Evolutionary conservation across 2,329 filamentous ascomycete species (phyloP).

Genomic region (Thielaviopsis populi): DNA sequence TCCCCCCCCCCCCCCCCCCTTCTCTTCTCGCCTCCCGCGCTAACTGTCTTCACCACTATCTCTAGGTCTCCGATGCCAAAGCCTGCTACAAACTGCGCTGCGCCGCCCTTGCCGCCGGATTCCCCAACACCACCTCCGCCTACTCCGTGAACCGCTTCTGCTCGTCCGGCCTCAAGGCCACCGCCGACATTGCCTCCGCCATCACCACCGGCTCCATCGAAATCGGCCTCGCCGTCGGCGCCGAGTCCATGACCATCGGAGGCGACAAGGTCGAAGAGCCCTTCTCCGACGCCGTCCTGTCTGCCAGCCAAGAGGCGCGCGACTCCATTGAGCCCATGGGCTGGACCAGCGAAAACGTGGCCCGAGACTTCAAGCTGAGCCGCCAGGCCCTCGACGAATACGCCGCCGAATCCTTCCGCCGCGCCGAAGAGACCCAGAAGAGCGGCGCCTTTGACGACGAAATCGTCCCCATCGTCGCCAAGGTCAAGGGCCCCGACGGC

Average conservation of each 20-base stretch:
- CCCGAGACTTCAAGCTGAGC: constrained; percentile 71
- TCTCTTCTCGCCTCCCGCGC: background rate
- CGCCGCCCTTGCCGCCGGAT: constrained; percentile 69
- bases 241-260: constrained; percentile 70
- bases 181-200: constrained; percentile 84
- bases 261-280: constrained; percentile 38
- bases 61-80: constrained; percentile 64
- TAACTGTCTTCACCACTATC: background rate
- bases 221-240: constrained; percentile 72
- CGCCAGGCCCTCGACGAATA: constrained; percentile 71
- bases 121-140: constrained; percentile 75
- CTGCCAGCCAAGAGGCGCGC: constrained; percentile 54
- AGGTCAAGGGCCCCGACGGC: constrained; percentile 70
- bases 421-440: constrained; percentile 83
- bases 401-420: constrained; percentile 72
- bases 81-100: constrained; percentile 85
- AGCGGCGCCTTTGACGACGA: constrained; percentile 85
- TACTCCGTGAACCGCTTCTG: constrained; percentile 90
- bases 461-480: constrained; percentile 75
- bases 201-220: constrained; percentile 71
- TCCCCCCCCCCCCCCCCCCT: background rate
- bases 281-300: constrained; percentile 45
- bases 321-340: constrained; percentile 96
- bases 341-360: constrained; percentile 94
- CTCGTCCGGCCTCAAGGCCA: constrained; percentile 87